These are phyloP conservation scores for Misopates orontium DNA, from an alignment of 257 asterid species.

Conservation along the genomic window DNA sequence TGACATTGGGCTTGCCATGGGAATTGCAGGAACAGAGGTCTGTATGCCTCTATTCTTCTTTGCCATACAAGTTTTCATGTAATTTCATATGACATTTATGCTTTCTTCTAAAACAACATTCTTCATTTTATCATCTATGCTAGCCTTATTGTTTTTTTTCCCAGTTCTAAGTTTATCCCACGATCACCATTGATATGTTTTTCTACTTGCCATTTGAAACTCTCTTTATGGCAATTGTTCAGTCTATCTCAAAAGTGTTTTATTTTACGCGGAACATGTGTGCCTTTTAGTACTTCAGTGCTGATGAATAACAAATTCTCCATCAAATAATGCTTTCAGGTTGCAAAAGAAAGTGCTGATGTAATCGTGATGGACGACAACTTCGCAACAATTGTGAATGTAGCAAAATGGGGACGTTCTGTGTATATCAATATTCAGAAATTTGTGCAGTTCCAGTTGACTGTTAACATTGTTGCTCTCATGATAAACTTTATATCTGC, in stretches of 20 bases:
- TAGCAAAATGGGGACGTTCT: conserved; percentile 96
- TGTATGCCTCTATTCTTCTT: conserved; percentile 12
- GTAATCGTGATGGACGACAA: conserved; percentile 94
- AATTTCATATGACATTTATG: background rate
- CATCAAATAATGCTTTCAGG: conserved; percentile 48
- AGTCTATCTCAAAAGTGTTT: background rate
- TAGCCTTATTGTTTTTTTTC: no score
- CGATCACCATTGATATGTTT: background rate
- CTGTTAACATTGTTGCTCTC: conserved; percentile 94
- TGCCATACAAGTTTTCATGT: conserved; percentile 4
- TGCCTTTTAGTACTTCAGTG: background rate
- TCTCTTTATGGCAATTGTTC: background rate
- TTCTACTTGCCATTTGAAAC: background rate
- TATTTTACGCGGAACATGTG: no score
- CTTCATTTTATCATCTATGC: no score
- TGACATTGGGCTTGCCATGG: conserved; percentile 95
- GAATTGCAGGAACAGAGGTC: conserved; percentile 93
- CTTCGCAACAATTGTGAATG: conserved; percentile 89
- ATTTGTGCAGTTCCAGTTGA: conserved; percentile 95
- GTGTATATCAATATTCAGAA: conserved; percentile 96
- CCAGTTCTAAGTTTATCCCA: no score
- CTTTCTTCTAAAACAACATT: background rate
- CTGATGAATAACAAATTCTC: background rate
- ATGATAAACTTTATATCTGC: conserved; percentile 88
- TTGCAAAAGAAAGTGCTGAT: conserved; percentile 97